Conservation (phyloP, 495 filamentous ascomycete genomes). For the Xylaria castorea region DNA sequence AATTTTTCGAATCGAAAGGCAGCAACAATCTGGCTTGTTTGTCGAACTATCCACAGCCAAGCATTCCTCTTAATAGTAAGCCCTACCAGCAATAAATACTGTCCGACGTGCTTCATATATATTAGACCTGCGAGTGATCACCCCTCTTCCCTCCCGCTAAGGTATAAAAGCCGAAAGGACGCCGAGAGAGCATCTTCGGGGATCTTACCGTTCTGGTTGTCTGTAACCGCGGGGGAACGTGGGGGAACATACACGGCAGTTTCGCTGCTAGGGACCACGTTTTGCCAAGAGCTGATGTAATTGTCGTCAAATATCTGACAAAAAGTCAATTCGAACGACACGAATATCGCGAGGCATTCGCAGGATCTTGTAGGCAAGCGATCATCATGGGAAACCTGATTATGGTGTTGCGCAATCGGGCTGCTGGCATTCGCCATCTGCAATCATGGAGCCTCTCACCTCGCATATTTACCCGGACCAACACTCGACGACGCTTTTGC, state of each 20-base stretch:
- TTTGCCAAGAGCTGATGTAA: constrained; percentile 15
- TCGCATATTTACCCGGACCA: constrained; percentile 24
- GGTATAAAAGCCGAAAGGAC: constrained; percentile 12
- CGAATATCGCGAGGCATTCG: constrained; percentile 8
- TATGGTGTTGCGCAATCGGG: constrained; percentile 21
- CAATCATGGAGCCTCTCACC: constrained; percentile 11
- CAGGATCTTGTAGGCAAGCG: constrained; percentile 2
- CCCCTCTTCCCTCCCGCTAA: constrained; percentile 12
- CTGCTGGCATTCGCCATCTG: constrained; percentile 6
- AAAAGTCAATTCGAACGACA: constrained; percentile 17
- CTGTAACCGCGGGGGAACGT: constrained; percentile 21
- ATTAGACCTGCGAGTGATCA: background rate
- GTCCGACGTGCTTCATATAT: constrained; percentile 12
- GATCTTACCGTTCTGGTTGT: constrained; percentile 10
- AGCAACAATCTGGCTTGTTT: background rate
- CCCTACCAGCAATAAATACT: background rate
- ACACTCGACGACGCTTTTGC: background rate
- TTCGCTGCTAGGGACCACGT: background rate
- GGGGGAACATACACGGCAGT: constrained; percentile 22
- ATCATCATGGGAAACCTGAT: background rate
- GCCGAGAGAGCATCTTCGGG: constrained; percentile 17
- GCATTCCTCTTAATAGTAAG: background rate
- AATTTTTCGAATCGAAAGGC: background rate
- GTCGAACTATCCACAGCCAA: constrained; percentile 1
- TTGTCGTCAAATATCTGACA: constrained; percentile 7